Evolutionary conservation across 345 rosid genomes (phyloP).

Genomic region (Murraya paniculata): DNA sequence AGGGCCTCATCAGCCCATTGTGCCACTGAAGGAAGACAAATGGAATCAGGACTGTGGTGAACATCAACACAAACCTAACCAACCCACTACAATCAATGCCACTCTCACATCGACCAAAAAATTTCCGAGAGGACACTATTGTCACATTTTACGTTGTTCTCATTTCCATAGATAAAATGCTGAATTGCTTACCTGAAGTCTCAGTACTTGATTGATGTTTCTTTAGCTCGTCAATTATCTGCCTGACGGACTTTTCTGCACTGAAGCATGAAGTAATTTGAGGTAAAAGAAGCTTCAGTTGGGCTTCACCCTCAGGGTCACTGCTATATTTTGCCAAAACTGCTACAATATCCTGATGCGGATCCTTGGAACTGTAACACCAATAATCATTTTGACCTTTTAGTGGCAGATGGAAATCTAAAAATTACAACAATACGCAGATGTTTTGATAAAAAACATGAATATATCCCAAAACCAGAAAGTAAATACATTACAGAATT

Average conservation of each 20-base stretch:
- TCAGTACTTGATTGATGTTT: constrained; percentile 57
- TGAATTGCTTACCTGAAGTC: constrained; percentile 46
- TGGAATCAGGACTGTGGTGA: neutral
- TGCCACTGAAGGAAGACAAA: constrained; percentile 39
- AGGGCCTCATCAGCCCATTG: constrained; percentile 91
- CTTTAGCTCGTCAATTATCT: constrained; percentile 67
- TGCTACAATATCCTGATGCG: constrained; percentile 50
- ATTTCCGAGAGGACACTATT: neutral
- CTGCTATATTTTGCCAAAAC: constrained; percentile 55
- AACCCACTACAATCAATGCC: neutral
- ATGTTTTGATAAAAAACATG: neutral
- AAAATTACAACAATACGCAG: neutral
- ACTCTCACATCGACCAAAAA: neutral
- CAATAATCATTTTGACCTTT: neutral
- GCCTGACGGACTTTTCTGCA: constrained; percentile 55
- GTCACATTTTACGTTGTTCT: neutral
- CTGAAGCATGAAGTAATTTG: constrained; percentile 65
- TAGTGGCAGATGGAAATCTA: neutral
- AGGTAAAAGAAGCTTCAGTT: constrained; percentile 62
- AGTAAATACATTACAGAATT: constrained; percentile 1
- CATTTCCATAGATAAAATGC: neutral
- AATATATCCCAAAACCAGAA: neutral
- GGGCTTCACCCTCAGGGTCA: constrained; percentile 58
- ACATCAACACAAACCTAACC: neutral
- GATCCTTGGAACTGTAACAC: constrained; percentile 64